Conservation (phyloP, 2,329 filamentous ascomycete species). For the Cladosporium sp. region DNA sequence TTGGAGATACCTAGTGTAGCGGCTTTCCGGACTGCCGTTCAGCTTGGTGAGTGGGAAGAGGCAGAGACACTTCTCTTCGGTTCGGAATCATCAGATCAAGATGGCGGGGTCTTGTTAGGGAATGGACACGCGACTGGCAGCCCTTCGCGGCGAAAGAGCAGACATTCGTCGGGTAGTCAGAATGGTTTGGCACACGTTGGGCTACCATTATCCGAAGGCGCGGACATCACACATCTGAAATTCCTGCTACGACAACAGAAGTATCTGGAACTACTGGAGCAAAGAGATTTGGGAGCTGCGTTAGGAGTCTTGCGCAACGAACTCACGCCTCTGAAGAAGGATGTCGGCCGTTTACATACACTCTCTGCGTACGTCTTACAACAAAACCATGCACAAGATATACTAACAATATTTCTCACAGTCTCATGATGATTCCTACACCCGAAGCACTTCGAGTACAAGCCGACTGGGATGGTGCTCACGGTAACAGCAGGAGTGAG, state of each 20-base stretch:
- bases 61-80: slow-evolving; percentile 78
- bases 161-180: slow-evolving; percentile 18
- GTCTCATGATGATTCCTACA: slow-evolving; percentile 82
- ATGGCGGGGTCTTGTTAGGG: slow-evolving; percentile 37
- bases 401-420: slow-evolving; percentile 30
- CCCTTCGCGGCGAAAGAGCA: slow-evolving; percentile 5
- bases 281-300: slow-evolving; percentile 65
- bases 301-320: slow-evolving; percentile 81
- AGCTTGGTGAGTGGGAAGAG: slow-evolving; percentile 74
- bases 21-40: slow-evolving; percentile 75
- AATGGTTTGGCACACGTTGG: slow-evolving; percentile 39
- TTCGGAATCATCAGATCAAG: slow-evolving; percentile 35
- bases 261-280: slow-evolving; percentile 83
- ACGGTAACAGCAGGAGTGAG: slow-evolving; percentile 65
- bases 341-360: slow-evolving; percentile 70
- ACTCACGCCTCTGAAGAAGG: slow-evolving; percentile 77
- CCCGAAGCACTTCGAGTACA: slow-evolving; percentile 69
- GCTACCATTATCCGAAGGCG: slow-evolving; percentile 68
- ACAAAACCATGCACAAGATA: no score
- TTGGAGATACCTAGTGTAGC: slow-evolving; percentile 82
- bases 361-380: slow-evolving; percentile 59
- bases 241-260: slow-evolving; percentile 92
- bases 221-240: slow-evolving; percentile 73
- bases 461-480: slow-evolving; percentile 79
- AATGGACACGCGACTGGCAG: slow-evolving; percentile 21